phyloP scores from a whole-genome alignment of 2,329 filamentous ascomycete genomes.

The Microdochium paspali region DNA sequence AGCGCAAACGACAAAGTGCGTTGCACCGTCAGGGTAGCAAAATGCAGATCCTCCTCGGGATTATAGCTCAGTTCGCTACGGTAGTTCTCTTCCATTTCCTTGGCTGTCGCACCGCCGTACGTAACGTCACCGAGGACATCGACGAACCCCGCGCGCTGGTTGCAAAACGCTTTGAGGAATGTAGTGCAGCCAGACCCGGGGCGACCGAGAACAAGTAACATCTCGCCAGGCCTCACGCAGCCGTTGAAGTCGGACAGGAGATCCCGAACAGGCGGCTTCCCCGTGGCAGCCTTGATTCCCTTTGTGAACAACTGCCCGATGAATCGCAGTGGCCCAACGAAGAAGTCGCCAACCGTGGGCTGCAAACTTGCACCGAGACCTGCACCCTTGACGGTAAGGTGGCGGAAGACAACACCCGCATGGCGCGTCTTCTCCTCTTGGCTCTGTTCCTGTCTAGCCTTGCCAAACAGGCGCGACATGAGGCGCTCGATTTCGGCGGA shows the following conservation, averaged over 20 bases:
- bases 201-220: conserved; percentile 47
- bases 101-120: conserved; percentile 41
- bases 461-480: conserved; percentile 64
- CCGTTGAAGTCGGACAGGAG: conserved; percentile 45
- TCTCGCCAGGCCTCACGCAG: conserved; percentile 43
- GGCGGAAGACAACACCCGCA: conserved; percentile 59
- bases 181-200: conserved; percentile 50
- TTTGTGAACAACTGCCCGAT: conserved; percentile 13
- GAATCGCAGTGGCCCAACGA: conserved; percentile 17
- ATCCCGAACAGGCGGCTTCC: conserved; percentile 21
- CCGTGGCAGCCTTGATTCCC: conserved; percentile 21
- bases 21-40: conserved; percentile 57
- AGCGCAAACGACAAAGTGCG: conserved; percentile 60
- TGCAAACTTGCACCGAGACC: conserved; percentile 52
- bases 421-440: conserved; percentile 63
- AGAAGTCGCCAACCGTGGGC: conserved; percentile 29
- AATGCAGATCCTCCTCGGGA: conserved; percentile 64
- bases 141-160: conserved; percentile 56
- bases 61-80: conserved; percentile 55
- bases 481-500: conserved; percentile 48
- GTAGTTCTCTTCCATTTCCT: conserved; percentile 40
- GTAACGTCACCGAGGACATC: conserved; percentile 55
- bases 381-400: conserved; percentile 60
- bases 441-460: conserved; percentile 51
- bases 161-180: conserved; percentile 54